Evolutionary conservation across 1,284 basidiomycete genomes (phyloP), one percentile per base, ranked within the genome.

Genomic region (Boletellus sp.): DNA sequence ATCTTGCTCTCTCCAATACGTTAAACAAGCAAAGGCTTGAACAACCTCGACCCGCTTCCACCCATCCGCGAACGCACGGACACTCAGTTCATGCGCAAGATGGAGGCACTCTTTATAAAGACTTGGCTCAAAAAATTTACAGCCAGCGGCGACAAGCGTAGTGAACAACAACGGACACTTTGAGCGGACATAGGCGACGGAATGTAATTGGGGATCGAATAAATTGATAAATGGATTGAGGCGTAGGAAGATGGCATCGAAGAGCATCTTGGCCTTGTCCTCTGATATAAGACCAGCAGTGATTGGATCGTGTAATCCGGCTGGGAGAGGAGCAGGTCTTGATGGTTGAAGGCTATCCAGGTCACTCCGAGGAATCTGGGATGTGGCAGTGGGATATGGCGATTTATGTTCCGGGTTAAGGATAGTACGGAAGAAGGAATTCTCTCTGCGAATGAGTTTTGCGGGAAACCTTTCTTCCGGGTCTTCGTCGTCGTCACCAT

Each of bases 1-100:
- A 53, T 88, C 80, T 29, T 85, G 83, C 59, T 90, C 88, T 66
- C 79, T 86, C 91, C 91, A 93, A 62, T 92, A 92, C 29, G 84
- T 88, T 47, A 91, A 72, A 55, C 88, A 87, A 8, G 86, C 82
- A 63, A 90, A 87, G 22, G 89, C 87, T 65, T 93, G 90, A 3
- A 88, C 80, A 16, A 90, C 80, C 62, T 91, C 90, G 36, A 93
- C 80, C 45, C 79, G 74, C 61, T 88, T 87, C 76, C 79, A 82
- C 20, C 73, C 76, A 52, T 91, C 85, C 11, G 79, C 75, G 57
- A 91, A 92, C 2, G 87, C 85, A 45, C 77, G 78, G n/a, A 85
- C 71, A 8, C 83, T 80, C 56, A 84, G 78, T 43, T 84, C 82
- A 50, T 87, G 77, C 19, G 81, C 84, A 21, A 89, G 73, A 53